phyloP scores from a whole-genome alignment of 768 basidiomycete species.

The Naematelia encephala region DNA sequence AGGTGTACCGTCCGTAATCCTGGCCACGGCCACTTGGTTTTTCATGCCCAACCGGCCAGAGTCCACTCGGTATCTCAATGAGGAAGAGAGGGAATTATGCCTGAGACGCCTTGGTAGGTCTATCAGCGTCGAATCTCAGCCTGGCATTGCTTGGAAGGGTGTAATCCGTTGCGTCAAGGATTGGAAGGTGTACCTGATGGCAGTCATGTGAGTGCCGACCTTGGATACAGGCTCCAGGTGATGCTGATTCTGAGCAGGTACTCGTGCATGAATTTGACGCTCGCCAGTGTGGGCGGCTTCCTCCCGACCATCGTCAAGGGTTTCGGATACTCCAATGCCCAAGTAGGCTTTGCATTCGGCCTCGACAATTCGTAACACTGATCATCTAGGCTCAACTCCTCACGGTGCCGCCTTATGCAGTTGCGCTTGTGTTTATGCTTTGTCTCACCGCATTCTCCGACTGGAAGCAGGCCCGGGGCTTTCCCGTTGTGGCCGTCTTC shows the following conservation, averaged over 20 bases:
- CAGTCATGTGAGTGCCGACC: slow-evolving; percentile 32
- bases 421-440: slow-evolving; percentile 50
- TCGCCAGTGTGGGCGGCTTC: slow-evolving; percentile 43
- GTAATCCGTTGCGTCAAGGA: slow-evolving; percentile 48
- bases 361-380: too few species aligned
- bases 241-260: slow-evolving; percentile 16
- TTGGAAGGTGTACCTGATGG: slow-evolving; percentile 50
- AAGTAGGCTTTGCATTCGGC: slow-evolving; percentile 3
- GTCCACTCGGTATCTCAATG: slow-evolving; percentile 47
- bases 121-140: slow-evolving; percentile 24
- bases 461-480: slow-evolving; percentile 37
- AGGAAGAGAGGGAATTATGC: slow-evolving; percentile 50
- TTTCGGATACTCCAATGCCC: slow-evolving; percentile 43
- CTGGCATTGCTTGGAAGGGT: slow-evolving; percentile 50
- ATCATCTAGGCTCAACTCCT: slow-evolving; percentile 47
- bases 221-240: too few species aligned
- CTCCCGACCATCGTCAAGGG: slow-evolving; percentile 53
- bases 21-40: slow-evolving; percentile 51
- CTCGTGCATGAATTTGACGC: slow-evolving; percentile 49
- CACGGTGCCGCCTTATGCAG: slow-evolving; percentile 52
- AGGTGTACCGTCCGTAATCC: slow-evolving; percentile 49
- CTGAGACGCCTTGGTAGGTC: slow-evolving; percentile 48
- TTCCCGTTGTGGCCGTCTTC: slow-evolving; percentile 46
- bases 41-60: slow-evolving; percentile 53
- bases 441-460: slow-evolving; percentile 44